Evolutionary conservation across 1,139 yeast genomes (phyloP), one percentile per base, ranked within the genome.

Genomic region (Kodamaea derodonti): DNA sequence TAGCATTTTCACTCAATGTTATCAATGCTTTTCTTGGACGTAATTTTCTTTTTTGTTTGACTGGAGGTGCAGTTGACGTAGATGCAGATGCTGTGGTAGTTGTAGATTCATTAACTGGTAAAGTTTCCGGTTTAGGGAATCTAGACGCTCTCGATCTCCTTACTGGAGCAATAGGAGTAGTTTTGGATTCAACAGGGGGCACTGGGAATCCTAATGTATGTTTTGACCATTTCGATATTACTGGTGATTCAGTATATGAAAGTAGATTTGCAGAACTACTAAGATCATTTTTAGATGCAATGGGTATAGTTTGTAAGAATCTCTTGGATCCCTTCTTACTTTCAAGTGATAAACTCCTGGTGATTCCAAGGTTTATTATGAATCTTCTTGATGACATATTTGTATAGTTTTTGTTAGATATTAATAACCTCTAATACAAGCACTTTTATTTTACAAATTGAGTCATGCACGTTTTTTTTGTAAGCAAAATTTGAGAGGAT

Each of bases 1-100:
- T 66, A 0, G 97, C 97, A 34, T 69, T 74, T 3, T 85, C 75
- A 0, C 92, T 71, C 35, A 92, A 69, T 4, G 94, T 75, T 33
- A 92, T 87, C 37, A 92, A 81, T 1, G 97, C 95, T 61, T 86
- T 92, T 48, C 88, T 74, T 3, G 97, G 96, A 49, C 80, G 77
- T 40, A 90, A 67, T 24, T 76, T 72, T 60, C 96, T 76, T 60
- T 78, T 76, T 42, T 62, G 68, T 62, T 74, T 77, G 51, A 69
- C 70, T 42, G 60, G 23, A 20, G 24, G 40, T 14, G 34, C 12
- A 9, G 42, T 20, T 6, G 29, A 18, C 14, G 26, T 24, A 8
- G 26, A 8, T 7, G 12, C 12, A 11, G 7, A 17, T 14, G 24
- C 24, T 14, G 17, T 26, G 7, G 9, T 20, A 24, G 29, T 13